These are phyloP conservation scores for Beauveria scarabaeidicola DNA, from an alignment of 2,329 filamentous ascomycete genomes.

Conservation along the genomic window DNA sequence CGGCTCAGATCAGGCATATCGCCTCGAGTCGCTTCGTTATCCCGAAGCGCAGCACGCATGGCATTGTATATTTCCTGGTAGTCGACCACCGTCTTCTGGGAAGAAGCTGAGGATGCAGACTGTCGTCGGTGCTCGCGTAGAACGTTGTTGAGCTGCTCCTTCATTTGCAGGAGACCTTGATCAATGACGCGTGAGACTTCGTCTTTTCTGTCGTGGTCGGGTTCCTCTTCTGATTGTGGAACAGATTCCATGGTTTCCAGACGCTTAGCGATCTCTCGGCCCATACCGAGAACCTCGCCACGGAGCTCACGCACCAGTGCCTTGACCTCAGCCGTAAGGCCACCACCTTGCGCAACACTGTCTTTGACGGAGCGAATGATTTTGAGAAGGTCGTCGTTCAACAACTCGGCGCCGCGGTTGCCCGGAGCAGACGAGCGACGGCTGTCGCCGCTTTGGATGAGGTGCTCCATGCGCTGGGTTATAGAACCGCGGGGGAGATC, in stretches of 20 bases:
- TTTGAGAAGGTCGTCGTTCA: conserved; percentile 72
- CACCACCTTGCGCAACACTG: conserved; percentile 79
- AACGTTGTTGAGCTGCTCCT: conserved; percentile 72
- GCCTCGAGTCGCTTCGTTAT: conserved; percentile 41
- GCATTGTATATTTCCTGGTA: conserved; percentile 81
- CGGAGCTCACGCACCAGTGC: conserved; percentile 80
- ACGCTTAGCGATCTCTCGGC: conserved; percentile 76
- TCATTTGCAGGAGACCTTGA: conserved; percentile 72
- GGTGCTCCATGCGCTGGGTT: conserved; percentile 33
- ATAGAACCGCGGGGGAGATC: conserved; percentile 28
- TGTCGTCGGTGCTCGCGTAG: conserved; percentile 67
- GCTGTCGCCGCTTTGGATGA: conserved; percentile 34
- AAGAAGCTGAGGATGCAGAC: conserved; percentile 54
- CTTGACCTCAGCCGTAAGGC: conserved; percentile 87
- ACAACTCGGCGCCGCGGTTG: conserved; percentile 40
- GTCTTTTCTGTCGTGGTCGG: conserved; percentile 49
- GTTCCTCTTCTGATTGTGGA: conserved; percentile 34
- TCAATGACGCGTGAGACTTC: conserved; percentile 72
- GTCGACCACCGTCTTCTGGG: conserved; percentile 55
- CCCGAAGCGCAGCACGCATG: conserved; percentile 65
- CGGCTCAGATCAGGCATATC: conserved; percentile 47
- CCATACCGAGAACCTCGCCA: conserved; percentile 91
- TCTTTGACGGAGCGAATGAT: conserved; percentile 84
- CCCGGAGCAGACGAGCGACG: conserved; percentile 37
- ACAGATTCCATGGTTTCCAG: conserved; percentile 57